Base-by-base conservation (phyloP, 148 eudicot genomes). In the Amaranthus hypochondriacus region DNA sequence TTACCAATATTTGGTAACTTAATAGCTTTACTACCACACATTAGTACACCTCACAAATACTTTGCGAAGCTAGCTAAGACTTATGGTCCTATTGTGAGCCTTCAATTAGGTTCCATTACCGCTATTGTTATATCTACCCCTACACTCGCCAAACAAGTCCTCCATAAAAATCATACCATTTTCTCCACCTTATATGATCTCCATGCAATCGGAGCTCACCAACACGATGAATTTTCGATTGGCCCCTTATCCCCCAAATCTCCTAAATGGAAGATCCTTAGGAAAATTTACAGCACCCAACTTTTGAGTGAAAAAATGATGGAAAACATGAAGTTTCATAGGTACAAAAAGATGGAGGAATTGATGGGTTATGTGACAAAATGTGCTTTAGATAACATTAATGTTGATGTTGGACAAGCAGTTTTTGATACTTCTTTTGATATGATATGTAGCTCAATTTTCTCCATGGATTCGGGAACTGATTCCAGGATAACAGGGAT, bases 261-360 rank as follows among this genome's bases (percentile, higher is more conserved):
- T 5, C 69, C 69, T 13, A 48, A 9, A 55, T 66, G 69, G 69
- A 66, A 66, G 55, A 28, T 56, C 60, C 47, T 73, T 49, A 39
- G 76, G 14, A 73, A 54, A 48, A 63, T 73, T 1, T 73, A 53
- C 42, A 64, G 46, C 10, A 42, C 42, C 0, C 53, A 53, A 0
- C 54, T 74, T 4, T 74, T 74, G 18, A 74, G 70, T 50, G 68
- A 65, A 9, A 49, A 53, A 11, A 44, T 58, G 46, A n/a, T 74
- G 8, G 70, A 74, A 51, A 9, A 52, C 70, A 74, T 74, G 58
- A 62, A 60, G 56, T 11, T 2, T 7, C 62, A 54, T 55, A 68
- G 60, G 3, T 18, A 54, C 46, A 10, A 43, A 65, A 59, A 8
- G 62, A 49, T 74, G 54, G 46, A 18, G 6, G 18, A 65, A 1